Evolutionary conservation across 2,329 filamentous ascomycete genomes (phyloP).

Genomic region (Dendryphion nanum): DNA sequence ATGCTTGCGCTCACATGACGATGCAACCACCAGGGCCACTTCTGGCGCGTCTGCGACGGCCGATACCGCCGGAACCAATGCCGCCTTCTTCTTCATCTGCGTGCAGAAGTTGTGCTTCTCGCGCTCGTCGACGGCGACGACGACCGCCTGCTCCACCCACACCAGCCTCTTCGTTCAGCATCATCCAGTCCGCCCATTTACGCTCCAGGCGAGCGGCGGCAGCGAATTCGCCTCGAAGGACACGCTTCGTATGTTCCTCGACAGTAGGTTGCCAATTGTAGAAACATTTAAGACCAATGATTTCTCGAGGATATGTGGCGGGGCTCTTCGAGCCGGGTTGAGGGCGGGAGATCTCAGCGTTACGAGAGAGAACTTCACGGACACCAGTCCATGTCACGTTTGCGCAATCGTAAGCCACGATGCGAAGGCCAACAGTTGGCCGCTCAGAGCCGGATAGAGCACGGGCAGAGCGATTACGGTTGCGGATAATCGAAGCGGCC

Average conservation of each 20-base stretch:
- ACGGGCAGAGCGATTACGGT: slow-evolving; percentile 55
- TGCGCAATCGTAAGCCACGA: slow-evolving; percentile 88
- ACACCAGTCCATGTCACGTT: slow-evolving; percentile 92
- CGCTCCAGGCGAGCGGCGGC: slow-evolving; percentile 77
- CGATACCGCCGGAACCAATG: slow-evolving; percentile 35
- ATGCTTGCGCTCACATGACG: slow-evolving; percentile 48
- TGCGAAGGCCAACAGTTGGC: slow-evolving; percentile 60
- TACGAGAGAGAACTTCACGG: slow-evolving; percentile 80
- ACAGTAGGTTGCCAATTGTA: slow-evolving; percentile 95
- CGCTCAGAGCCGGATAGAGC: slow-evolving; percentile 27
- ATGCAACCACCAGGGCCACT: slow-evolving; percentile 48
- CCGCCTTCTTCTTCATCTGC: slow-evolving; percentile 75
- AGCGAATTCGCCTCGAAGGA: slow-evolving; percentile 71
- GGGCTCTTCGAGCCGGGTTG: slow-evolving; percentile 25
- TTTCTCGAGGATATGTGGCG: slow-evolving; percentile 67
- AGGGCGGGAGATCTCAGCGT: slow-evolving; percentile 67
- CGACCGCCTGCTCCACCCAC: slow-evolving; percentile 62
- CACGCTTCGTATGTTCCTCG: slow-evolving; percentile 86
- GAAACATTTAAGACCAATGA: slow-evolving; percentile 88
- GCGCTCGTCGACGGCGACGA: slow-evolving; percentile 70
- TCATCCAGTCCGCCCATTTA: slow-evolving; percentile 95
- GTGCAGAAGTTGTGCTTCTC: slow-evolving; percentile 78
- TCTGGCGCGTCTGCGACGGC: slow-evolving; percentile 46
- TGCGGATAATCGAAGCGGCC: slow-evolving; percentile 75
- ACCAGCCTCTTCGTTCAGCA: slow-evolving; percentile 81